Percentiles rank a stretch among this genome's conserved stretches.
Evolutionary conservation across 192 early-diverging fungal species (phyloP).

Genomic region (Coemansia sp.): DNA sequence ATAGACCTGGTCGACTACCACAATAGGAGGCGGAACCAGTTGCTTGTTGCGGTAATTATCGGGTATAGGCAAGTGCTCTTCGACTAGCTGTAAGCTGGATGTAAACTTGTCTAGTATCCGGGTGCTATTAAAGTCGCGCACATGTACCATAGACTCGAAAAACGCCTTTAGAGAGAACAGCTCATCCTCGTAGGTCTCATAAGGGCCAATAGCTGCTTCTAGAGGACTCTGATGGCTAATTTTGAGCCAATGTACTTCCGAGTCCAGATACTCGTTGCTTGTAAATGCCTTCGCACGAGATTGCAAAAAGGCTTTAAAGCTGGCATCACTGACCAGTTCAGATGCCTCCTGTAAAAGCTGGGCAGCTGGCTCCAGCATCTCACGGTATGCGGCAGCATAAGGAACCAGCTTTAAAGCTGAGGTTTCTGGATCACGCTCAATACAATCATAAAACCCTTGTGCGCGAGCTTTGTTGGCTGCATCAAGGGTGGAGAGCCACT

Average conservation of each 20-base stretch:
- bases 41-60: constrained; percentile 62
- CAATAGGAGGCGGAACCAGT: constrained; percentile 64
- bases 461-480: constrained; percentile 53
- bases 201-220: constrained; percentile 69
- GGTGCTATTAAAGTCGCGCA: constrained; percentile 61
- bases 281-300: constrained; percentile 58
- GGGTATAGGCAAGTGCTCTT: constrained; percentile 65
- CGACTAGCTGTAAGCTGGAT: constrained; percentile 61
- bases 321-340: constrained; percentile 55
- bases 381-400: constrained; percentile 60
- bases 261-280: constrained; percentile 63
- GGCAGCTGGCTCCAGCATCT: constrained; percentile 57
- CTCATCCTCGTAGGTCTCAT: constrained; percentile 73
- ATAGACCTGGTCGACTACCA: constrained; percentile 74
- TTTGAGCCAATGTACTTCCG: constrained; percentile 67
- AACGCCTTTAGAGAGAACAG: constrained; percentile 63
- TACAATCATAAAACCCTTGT: constrained; percentile 63
- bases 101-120: constrained; percentile 64
- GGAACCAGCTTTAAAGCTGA: constrained; percentile 15
- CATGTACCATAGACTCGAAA: constrained; percentile 68
- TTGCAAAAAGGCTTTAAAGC: constrained; percentile 60
- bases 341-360: constrained; percentile 58
- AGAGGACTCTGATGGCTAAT: constrained; percentile 62
- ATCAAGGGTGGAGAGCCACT: constrained; percentile 55
- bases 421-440: constrained; percentile 34